These are phyloP conservation scores for Sicyos baderoa DNA, from an alignment of 306 rosid genomes.

Conservation along the genomic window DNA sequence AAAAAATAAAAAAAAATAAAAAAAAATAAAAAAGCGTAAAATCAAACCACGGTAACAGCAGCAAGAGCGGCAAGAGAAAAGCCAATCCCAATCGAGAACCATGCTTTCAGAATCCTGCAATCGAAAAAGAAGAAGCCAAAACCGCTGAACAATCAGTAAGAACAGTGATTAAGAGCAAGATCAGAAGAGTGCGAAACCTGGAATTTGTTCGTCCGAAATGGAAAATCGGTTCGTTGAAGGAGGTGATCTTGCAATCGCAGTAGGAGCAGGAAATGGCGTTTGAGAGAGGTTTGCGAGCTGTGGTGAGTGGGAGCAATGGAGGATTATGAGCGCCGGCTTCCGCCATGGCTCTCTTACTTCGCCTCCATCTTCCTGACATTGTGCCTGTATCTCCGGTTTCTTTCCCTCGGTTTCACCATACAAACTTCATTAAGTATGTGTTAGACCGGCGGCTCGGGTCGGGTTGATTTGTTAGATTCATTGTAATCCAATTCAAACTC, in stretches of 20 bases:
- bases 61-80: constrained; percentile 44
- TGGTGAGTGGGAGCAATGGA: constrained; percentile 21
- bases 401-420: background rate
- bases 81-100: constrained; percentile 67
- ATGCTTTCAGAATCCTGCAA: constrained; percentile 32
- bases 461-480: no score
- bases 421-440: no score
- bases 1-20: background rate
- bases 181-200: no score
- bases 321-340: constrained; percentile 8
- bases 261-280: constrained; percentile 30
- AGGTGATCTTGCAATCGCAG: constrained; percentile 44
- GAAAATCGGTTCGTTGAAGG: constrained; percentile 47
- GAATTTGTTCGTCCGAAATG: constrained; percentile 41
- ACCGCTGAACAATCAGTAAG: background rate
- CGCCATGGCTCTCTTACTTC: constrained; percentile 20
- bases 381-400: background rate
- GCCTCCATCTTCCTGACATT: constrained; percentile 27
- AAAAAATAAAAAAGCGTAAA: background rate
- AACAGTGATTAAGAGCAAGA: background rate
- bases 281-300: constrained; percentile 6
- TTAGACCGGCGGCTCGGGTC: no score
- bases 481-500: no score
- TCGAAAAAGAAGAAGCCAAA: background rate
- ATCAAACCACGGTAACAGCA: constrained; percentile 34